These are phyloP conservation scores for Hibiscus tridactylites DNA, from an alignment of 345 rosid species.

Conservation along the genomic window DNA sequence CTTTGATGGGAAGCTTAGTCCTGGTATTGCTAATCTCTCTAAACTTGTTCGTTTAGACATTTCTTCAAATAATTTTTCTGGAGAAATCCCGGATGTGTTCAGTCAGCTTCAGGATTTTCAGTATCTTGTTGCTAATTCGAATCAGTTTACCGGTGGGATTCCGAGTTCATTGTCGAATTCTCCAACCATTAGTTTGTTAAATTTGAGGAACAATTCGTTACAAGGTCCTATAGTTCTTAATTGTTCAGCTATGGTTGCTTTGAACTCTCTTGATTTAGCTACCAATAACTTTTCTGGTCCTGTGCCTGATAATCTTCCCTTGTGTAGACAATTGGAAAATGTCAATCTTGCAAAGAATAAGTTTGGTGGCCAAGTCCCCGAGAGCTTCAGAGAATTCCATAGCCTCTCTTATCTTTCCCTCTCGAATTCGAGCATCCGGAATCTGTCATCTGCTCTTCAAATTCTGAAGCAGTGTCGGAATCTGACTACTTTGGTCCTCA, in stretches of 20 bases:
- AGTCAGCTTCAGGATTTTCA: not conserved
- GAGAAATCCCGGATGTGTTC: not conserved
- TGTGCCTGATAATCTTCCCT: not conserved
- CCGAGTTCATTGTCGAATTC: not conserved
- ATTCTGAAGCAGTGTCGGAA: not conserved
- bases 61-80: not conserved
- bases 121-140: not conserved
- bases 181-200: not conserved
- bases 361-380: not conserved
- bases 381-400: not conserved
- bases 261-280: not conserved
- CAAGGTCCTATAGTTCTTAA: not conserved
- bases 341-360: not conserved
- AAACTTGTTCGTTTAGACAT: not conserved
- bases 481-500: not conserved
- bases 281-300: not conserved
- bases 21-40: not conserved
- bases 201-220: not conserved
- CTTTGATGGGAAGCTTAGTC: not conserved
- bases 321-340: not conserved
- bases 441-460: not conserved
- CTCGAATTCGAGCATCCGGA: not conserved
- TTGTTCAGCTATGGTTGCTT: not conserved
- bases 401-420: not conserved
- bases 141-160: not conserved